phyloP scores from a whole-genome alignment of 2,329 filamentous ascomycete species.

The Sporothrix pseudoabietina region DNA sequence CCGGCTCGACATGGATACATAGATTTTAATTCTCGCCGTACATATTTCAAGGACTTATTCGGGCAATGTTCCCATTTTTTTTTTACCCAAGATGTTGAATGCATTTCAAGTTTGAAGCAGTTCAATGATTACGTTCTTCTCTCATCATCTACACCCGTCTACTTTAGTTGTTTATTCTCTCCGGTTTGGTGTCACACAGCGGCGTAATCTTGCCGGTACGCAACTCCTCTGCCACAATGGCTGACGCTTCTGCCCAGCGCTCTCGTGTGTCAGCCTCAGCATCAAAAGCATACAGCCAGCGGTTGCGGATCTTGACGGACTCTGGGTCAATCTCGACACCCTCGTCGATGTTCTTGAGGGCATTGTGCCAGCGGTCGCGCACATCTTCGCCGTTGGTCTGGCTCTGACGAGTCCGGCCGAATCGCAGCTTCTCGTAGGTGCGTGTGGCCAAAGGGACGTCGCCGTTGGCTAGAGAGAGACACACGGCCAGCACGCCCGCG shows the following conservation, averaged over 20 bases:
- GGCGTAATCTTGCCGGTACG: constrained; percentile 44
- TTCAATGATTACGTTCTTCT: not conserved
- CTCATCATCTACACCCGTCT: not conserved
- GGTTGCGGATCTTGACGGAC: constrained; percentile 51
- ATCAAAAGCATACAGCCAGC: constrained; percentile 52
- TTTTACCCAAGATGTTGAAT: not conserved
- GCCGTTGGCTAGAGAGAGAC: constrained; percentile 46
- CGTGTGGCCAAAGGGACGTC: constrained; percentile 42
- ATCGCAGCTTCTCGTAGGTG: constrained; percentile 49
- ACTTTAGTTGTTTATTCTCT: not conserved
- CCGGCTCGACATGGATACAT: not conserved
- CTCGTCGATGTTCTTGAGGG: constrained; percentile 46
- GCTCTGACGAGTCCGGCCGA: constrained; percentile 45
- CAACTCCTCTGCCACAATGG: constrained; percentile 43
- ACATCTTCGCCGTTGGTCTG: constrained; percentile 50
- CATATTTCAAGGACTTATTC: constrained; percentile 8
- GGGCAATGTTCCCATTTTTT: not conserved
- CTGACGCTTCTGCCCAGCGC: constrained; percentile 48
- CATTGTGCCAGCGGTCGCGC: constrained; percentile 49
- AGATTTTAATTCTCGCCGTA: not conserved
- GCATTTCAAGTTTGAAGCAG: not conserved
- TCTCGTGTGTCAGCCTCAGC: constrained; percentile 49
- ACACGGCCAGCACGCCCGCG: constrained; percentile 49
- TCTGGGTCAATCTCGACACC: constrained; percentile 50
- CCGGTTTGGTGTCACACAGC: constrained; percentile 38